These are phyloP conservation scores for Fusarium neocosmosporiellum DNA, from an alignment of 2,329 filamentous ascomycete genomes.

Conservation along the genomic window DNA sequence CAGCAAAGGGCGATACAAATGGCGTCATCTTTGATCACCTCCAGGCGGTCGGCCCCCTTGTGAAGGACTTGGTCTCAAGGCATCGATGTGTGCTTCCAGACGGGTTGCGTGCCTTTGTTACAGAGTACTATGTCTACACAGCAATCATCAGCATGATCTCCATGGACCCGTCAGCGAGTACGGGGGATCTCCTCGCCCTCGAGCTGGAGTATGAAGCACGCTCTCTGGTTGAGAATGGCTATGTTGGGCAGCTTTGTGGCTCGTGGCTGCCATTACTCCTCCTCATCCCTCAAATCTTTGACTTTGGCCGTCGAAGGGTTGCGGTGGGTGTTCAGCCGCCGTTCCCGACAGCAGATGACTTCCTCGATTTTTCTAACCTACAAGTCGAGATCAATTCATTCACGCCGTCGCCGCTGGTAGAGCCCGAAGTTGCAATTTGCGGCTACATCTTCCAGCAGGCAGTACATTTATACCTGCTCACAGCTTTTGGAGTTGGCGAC, in stretches of 20 bases:
- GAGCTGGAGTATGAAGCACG: neutral
- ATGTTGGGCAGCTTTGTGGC: neutral
- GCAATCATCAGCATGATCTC: neutral
- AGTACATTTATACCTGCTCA: neutral
- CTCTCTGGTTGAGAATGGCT: neutral
- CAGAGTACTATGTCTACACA: neutral
- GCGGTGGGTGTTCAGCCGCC: neutral
- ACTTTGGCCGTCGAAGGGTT: neutral
- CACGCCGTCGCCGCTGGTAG: neutral
- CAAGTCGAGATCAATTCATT: neutral
- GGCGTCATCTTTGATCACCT: neutral
- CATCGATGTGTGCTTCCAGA: neutral
- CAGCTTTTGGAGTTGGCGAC: neutral
- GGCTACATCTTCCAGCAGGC: neutral
- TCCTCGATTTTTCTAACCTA: neutral
- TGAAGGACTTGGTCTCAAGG: neutral
- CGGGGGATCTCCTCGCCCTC: neutral
- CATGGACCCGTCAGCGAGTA: neutral
- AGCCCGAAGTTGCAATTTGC: neutral
- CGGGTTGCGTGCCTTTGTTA: neutral
- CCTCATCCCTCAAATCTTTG: neutral
- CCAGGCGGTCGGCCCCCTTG: neutral
- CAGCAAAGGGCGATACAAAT: neutral
- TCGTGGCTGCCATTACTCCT: neutral
- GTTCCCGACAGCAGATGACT: neutral